Base-by-base conservation (phyloP, 2,329 filamentous ascomycete genomes). In the Pezicula rhizophila region DNA sequence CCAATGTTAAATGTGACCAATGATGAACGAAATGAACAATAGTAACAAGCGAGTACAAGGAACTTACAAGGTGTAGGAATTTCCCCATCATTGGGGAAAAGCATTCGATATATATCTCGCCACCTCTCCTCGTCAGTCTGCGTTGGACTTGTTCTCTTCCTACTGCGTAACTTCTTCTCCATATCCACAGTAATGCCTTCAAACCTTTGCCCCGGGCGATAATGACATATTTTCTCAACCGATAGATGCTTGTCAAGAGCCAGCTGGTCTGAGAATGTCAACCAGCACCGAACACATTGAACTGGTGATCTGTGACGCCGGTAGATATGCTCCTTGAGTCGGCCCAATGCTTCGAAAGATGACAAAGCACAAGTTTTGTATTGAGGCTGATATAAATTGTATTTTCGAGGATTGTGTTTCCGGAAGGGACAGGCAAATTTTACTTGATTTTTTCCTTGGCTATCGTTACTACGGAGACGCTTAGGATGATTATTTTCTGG, bases 21-120 rank as follows among this genome's bases (percentile, higher is more conserved):
- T 31, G 8, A 31, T 11, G 11, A 31, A 31, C 11, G 11, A 31
- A 10, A 12, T 11, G 11, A 31, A 31, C 8, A 10, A 10, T 2
- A 11, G 1, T 12, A 3, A 10, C 3, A 10, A 31, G 8, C 7
- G 8, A 10, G 28, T 7, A 31, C 8, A 20, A 44, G 3, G 6
- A 12, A 48, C 54, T 56, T 55, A 58, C 56, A 58, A 7, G 57
- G 57, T 26, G 50, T 50, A 10, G 51, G 55, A 20, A 56, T 34
- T 14, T 43, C 45, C 33, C 48, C 50, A 12, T 31, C 28, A 17
- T 46, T 25, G 5, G 55, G 55, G 34, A 59, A 59, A 8, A 59
- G 20, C 5, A 57, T 5, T 17, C 46, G 40, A 35, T 54, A 59
- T 3, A 59, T 57, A 2, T 54, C 48, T 25, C 33, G 42, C 57